phyloP scores from a whole-genome alignment of 2,329 filamentous ascomycete genomes.

The Emergomyces africanus region DNA sequence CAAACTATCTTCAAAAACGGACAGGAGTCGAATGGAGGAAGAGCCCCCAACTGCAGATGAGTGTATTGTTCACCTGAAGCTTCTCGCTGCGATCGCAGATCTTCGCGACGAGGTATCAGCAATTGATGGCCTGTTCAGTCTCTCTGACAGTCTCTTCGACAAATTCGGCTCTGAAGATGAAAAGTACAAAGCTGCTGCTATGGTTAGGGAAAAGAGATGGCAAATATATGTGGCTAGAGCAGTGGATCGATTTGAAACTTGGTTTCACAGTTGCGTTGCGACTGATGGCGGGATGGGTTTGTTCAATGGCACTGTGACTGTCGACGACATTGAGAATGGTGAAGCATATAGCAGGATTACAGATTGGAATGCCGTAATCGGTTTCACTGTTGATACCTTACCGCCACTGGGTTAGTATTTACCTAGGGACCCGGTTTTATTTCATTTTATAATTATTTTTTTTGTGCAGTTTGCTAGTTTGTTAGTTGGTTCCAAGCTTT shows the following conservation, averaged over 20 bases:
- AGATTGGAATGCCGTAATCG: constrained; percentile 13
- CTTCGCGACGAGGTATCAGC: constrained; percentile 57
- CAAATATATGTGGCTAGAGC: constrained; percentile 55
- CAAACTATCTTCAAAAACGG: neutral
- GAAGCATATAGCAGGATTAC: constrained; percentile 23
- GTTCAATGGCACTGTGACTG: constrained; percentile 6
- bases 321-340: constrained; percentile 12
- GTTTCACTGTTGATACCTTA: constrained; percentile 33
- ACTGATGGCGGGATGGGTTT: constrained; percentile 3
- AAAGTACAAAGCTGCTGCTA: constrained; percentile 35
- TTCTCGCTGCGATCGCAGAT: constrained; percentile 54
- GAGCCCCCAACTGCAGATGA: constrained; percentile 30
- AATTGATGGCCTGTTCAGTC: constrained; percentile 53
- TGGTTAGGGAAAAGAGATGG: constrained; percentile 61
- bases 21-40: neutral
- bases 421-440: neutral
- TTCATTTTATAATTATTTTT: no score
- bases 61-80: constrained; percentile 61
- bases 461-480: constrained; percentile 6
- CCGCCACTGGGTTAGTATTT: constrained; percentile 44
- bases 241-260: constrained; percentile 53
- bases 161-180: constrained; percentile 24
- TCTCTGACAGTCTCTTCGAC: constrained; percentile 39
- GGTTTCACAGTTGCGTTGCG: constrained; percentile 40
- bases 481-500: neutral